Base-by-base conservation (phyloP, 306 rosid genomes). In the Fagus crenata region DNA sequence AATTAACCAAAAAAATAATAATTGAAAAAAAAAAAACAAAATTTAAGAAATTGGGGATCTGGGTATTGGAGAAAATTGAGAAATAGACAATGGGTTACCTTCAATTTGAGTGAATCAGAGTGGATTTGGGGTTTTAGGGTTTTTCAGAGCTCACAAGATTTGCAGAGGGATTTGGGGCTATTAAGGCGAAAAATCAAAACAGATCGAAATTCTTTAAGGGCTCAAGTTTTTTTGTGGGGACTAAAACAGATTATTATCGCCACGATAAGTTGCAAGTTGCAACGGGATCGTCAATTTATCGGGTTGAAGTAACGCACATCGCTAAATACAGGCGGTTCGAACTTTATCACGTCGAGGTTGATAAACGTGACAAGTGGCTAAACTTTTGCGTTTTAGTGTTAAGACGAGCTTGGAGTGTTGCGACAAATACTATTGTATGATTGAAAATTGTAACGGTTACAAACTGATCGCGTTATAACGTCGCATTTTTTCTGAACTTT, bases 271-370 rank as follows among this genome's bases (percentile, higher is more conserved):
- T 22, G 28, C 28, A 22, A 46, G 71, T 37, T 17, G 32, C n/a
- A 15, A 4, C 6, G 49, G 49, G 49, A 67, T 67, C 49, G 15
- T 49, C 71, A 7, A 67, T 7, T 67, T 67, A 39, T 67, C 71
- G 71, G 9, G 71, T 28, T 39, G 49, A 67, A 14, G 43, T n/a
- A 67, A 39, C 32, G 49, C 17, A 46, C 1, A 7, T 67, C 33
- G 71, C 43, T 67, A 67, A 17, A 67, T 67, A 67, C 32, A 12
- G 13, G 69, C 15, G 41, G 49, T 3, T 37, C 65, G 49, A 67
- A 67, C 32, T n/a, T 39, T 67, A 39, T 39, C 49, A 67, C 71
- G 71, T 67, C 71, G 71, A 39, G 49, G n/a, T 14, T 35, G 14
- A 6, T 40, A 28, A 67, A 67, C 13, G 71, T 7, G 71, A 37